These are phyloP conservation scores for Dendrocalamus sinicus DNA, from an alignment of 176 grass and related monocot species.

Conservation along the genomic window DNA sequence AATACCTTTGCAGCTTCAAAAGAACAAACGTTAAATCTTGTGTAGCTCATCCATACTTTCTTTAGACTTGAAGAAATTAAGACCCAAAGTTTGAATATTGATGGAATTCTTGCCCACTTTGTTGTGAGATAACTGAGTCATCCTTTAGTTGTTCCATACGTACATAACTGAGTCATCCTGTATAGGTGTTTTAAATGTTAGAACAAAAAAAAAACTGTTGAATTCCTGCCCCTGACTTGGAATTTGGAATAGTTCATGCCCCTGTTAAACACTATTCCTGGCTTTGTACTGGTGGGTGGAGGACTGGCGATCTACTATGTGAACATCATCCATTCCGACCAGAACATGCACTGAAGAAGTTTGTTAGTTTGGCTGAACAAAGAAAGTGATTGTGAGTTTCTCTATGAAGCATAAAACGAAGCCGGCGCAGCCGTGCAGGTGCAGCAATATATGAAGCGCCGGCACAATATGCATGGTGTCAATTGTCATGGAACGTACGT, in stretches of 20 bases:
- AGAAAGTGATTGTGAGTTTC: background rate
- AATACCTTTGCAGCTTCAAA: background rate
- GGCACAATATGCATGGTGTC: background rate
- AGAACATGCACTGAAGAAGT: background rate
- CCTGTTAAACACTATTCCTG: background rate
- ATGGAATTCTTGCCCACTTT: slow-evolving; percentile 22
- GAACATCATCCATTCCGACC: background rate
- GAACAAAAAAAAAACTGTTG: slow-evolving; percentile 46
- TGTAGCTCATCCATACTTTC: background rate
- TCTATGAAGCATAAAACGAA: background rate
- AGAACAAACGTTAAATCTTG: background rate
- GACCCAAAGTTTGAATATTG: slow-evolving; percentile 35
- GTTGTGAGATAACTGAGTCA: background rate
- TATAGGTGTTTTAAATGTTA: background rate
- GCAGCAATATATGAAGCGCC: background rate
- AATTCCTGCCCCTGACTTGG: slow-evolving; percentile 22
- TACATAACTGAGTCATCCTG: slow-evolving; percentile 7
- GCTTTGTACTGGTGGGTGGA: background rate
- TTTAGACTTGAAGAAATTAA: slow-evolving; percentile 4
- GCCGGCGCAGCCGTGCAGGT: background rate
- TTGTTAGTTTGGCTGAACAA: background rate
- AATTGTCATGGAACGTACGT: no score
- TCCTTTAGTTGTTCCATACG: slow-evolving; percentile 3
- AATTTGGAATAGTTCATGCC: slow-evolving; percentile 35
- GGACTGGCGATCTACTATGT: background rate